phyloP scores from a whole-genome alignment of 78 protist genomes.

The Emiliania huxleyi region DNA sequence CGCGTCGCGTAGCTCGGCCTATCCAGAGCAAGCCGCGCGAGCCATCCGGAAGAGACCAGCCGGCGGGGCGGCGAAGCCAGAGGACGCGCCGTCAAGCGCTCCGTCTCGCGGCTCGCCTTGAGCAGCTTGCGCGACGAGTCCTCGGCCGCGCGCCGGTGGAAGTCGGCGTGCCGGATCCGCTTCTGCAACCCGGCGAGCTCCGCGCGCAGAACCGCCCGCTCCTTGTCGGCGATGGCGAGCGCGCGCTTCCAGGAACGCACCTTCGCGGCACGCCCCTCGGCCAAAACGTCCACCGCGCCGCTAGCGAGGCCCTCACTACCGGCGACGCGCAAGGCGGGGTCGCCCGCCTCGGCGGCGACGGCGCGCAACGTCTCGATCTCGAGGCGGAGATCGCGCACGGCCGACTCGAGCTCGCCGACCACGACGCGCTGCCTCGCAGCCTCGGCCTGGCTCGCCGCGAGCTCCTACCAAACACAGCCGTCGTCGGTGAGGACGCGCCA shows the following conservation, averaged over 20 bases:
- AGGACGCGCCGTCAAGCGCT: neutral
- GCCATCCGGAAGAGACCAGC: too few species aligned
- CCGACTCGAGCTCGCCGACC: neutral
- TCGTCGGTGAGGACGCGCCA: too few species aligned
- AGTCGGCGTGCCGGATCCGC: neutral
- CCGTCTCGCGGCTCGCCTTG: neutral
- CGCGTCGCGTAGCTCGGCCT: neutral
- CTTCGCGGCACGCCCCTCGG: neutral
- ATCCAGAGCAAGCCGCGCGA: too few species aligned
- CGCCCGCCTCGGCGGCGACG: too few species aligned
- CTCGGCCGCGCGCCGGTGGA: neutral
- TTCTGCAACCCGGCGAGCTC: neutral
- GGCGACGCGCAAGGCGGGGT: too few species aligned
- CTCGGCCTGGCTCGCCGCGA: neutral
- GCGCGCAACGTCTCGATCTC: neutral
- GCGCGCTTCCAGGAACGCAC: neutral
- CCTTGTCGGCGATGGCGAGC: neutral
- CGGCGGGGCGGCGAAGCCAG: too few species aligned
- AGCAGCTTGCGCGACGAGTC: neutral
- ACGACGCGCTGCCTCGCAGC: neutral
- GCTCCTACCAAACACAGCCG: neutral
- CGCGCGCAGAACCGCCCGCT: neutral
- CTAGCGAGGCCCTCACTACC: too few species aligned
- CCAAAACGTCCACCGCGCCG: neutral
- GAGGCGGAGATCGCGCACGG: neutral